These are phyloP conservation scores for Agastache rugosa DNA, from an alignment of 257 asterid species.

Conservation along the genomic window DNA sequence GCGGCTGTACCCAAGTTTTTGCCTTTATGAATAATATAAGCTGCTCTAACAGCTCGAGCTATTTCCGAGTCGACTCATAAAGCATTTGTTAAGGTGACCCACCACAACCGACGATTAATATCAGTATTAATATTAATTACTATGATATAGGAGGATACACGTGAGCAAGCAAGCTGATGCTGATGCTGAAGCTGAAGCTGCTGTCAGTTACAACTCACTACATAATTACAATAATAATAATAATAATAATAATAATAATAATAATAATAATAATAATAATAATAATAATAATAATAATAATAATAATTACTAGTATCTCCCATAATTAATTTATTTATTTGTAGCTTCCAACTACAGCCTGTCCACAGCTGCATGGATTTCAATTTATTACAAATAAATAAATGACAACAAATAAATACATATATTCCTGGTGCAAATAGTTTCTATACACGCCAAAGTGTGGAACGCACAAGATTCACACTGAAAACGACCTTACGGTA, in stretches of 20 bases:
- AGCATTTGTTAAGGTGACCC: background rate
- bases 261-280: background rate
- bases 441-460: no score
- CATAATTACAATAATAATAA: background rate
- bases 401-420: no score
- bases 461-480: no score
- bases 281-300: background rate
- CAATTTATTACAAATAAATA: background rate
- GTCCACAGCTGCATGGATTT: constrained; percentile 5
- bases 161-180: background rate
- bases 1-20: no score
- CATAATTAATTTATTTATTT: background rate
- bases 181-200: background rate
- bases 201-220: background rate
- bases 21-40: no score
- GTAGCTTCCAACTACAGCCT: constrained; percentile 25
- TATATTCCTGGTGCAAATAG: no score
- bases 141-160: background rate
- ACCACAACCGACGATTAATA: constrained; percentile 4
- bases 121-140: background rate
- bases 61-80: no score
- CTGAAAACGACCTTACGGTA: no score
- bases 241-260: background rate
- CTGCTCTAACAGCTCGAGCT: no score
- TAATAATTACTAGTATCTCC: background rate